Percentiles rank a stretch among this genome's conserved stretches.
Evolutionary conservation across 495 filamentous ascomycete genomes (phyloP).

Genomic region (Hypoxylon cercidicola): DNA sequence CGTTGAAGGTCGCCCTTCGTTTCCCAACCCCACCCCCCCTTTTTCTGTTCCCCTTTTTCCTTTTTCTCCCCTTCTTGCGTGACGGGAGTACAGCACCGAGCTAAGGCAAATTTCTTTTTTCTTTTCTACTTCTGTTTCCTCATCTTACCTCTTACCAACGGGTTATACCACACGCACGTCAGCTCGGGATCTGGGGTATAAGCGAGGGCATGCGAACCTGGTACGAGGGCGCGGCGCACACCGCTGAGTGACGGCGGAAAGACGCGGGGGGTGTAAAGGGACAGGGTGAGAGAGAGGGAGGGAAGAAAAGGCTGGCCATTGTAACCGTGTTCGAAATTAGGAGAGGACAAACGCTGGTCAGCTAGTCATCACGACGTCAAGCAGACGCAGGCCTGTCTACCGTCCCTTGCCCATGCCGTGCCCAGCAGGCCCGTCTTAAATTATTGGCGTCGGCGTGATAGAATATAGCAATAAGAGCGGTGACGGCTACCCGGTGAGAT

Average conservation of each 20-base stretch:
- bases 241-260: conserved; percentile 10
- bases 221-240: no score
- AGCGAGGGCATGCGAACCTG: no score
- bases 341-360: conserved; percentile 33
- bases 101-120: background rate
- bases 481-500: background rate
- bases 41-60: conserved; percentile 1
- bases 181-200: no score
- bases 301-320: background rate
- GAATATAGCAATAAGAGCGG: no score
- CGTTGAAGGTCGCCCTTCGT: conserved; percentile 9
- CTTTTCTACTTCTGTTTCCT: background rate
- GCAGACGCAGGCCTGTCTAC: conserved; percentile 13
- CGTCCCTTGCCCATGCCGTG: conserved; percentile 11
- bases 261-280: conserved; percentile 5
- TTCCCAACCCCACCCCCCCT: background rate
- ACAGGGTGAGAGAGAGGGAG: background rate
- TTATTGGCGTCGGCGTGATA: no score
- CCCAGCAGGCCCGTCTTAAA: background rate
- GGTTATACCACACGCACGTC: conserved; percentile 3
- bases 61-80: conserved; percentile 11
- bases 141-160: conserved; percentile 7
- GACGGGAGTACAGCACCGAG: conserved; percentile 26
- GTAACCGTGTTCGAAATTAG: conserved; percentile 1
- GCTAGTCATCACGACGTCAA: conserved; percentile 25